Evolutionary conservation across 2,329 filamentous ascomycete genomes (phyloP).

Genomic region (Byssothecium circinans): DNA sequence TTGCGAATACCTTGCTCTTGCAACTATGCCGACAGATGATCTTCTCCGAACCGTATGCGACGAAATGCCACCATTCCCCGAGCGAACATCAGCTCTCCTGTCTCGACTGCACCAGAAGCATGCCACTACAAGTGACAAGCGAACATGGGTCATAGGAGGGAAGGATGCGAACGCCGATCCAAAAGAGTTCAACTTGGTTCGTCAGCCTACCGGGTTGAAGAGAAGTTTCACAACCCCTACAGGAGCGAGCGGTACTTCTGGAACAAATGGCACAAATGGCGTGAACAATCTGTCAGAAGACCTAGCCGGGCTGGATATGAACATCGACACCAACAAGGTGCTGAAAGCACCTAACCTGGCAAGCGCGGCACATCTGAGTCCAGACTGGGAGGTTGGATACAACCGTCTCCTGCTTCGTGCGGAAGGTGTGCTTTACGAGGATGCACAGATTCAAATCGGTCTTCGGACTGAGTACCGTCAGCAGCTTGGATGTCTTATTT

Average conservation of each 20-base stretch:
- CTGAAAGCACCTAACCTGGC: slow-evolving; percentile 79
- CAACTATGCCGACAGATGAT: slow-evolving; percentile 84
- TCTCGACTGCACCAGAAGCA: slow-evolving; percentile 95
- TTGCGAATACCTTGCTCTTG: slow-evolving; percentile 89
- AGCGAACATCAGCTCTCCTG: slow-evolving; percentile 86
- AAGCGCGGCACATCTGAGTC: slow-evolving; percentile 87
- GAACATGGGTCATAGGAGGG: slow-evolving; percentile 96
- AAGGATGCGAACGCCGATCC: slow-evolving; percentile 88
- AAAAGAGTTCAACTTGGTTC: slow-evolving; percentile 73
- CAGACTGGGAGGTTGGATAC: slow-evolving; percentile 91
- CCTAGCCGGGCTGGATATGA: slow-evolving; percentile 81
- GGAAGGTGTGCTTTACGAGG: slow-evolving; percentile 92
- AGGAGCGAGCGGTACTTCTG: slow-evolving; percentile 30
- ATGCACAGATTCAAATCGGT: slow-evolving; percentile 89
- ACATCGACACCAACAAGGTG: slow-evolving; percentile 58
- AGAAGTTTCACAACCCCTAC: slow-evolving; percentile 71
- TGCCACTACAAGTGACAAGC: slow-evolving; percentile 86
- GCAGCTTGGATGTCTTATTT: slow-evolving; percentile 92
- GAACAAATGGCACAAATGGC: slow-evolving; percentile 50
- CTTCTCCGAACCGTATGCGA: slow-evolving; percentile 91
- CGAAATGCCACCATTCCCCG: slow-evolving; percentile 98
- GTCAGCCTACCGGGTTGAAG: slow-evolving; percentile 77
- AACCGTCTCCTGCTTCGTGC: slow-evolving; percentile 75
- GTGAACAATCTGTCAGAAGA: slow-evolving; percentile 56
- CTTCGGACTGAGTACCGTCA: slow-evolving; percentile 90